Conservation (phyloP, 2,329 filamentous ascomycete species). For the Hyphodiscus sp. region DNA sequence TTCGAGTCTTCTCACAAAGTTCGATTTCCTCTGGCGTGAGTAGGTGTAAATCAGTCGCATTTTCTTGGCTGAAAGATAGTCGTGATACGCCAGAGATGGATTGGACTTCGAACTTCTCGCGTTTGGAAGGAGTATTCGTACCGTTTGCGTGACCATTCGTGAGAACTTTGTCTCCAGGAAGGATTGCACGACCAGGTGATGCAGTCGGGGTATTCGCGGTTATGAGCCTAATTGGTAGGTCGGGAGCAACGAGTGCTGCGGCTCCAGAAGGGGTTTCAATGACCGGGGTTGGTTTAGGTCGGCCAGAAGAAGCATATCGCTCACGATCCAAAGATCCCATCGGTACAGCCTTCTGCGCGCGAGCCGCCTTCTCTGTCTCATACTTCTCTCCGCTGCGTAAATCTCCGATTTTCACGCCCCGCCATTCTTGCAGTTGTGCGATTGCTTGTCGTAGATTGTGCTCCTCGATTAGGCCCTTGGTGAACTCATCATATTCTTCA, state of each 20-base stretch:
- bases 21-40: constrained; percentile 79
- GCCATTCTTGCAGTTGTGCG: constrained; percentile 87
- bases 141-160: constrained; percentile 45
- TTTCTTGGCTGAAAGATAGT: constrained; percentile 43
- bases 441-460: constrained; percentile 88
- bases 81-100: constrained; percentile 39
- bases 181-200: constrained; percentile 36
- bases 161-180: constrained; percentile 35
- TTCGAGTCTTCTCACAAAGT: constrained; percentile 73
- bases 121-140: constrained; percentile 32
- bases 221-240: constrained; percentile 58
- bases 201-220: constrained; percentile 1
- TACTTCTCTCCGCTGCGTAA: constrained; percentile 86
- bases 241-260: constrained; percentile 69
- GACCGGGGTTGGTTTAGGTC: constrained; percentile 55
- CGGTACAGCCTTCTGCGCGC: constrained; percentile 63
- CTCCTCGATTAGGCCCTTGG: constrained; percentile 81
- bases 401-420: constrained; percentile 75
- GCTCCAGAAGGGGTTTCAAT: constrained; percentile 68
- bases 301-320: constrained; percentile 63
- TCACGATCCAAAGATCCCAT: constrained; percentile 82
- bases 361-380: constrained; percentile 75
- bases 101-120: constrained; percentile 44
- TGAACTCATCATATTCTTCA: constrained; percentile 80
- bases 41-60: constrained; percentile 74